Base-by-base conservation (phyloP, 148 eudicot genomes). In the Fagopyrum homotropicum region DNA sequence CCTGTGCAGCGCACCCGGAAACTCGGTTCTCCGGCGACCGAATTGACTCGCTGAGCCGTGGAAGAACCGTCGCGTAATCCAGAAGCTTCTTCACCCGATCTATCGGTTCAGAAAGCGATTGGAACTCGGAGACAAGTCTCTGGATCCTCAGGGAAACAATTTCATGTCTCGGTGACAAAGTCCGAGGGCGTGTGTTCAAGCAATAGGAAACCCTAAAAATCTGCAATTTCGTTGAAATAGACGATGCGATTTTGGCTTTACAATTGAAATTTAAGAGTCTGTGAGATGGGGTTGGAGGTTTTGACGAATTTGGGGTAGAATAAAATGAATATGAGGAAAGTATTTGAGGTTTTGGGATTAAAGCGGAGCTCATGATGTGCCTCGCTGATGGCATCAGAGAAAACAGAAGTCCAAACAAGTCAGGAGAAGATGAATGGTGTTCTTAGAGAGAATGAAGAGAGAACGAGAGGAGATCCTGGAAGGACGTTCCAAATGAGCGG, bases 1-100 rank as follows among this genome's bases (percentile, higher is more conserved):
- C 93, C 85, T 85, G 92, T 1, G 94, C 85, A 0, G 98, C 85
- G 46, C 98, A 91, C 4, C 98, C 98, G 49, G 73, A 55, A 7
- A 93, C 92, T 8, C 92, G 85, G 73, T 89, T 93, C 72, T 85
- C 86, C 57, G 82, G 79, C 10, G 80, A 60, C 61, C 88, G 85
- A 72, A 70, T 75, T 59, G 83, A 80, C 71, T 88, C 88, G 10
- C 84, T 79, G n/a, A 91, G 75, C 12, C 69, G 86, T 0, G 89
- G 87, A 1, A 89, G 83, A 26, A 79, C 77, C 6, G 64, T 52
- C 0, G 98, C 93, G 59, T 89, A 88, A 19, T 81, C 82, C 0
- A 91, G 57, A 6, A 91, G 69, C 59, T 89, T 80, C 72, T 84
- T 93, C n/a, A 91, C 98, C 61, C 94, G 81, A 12, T 91, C 94